Evolutionary conservation across 2,329 filamentous ascomycete species (phyloP).

Genomic region (Stemphylium lycopersici): DNA sequence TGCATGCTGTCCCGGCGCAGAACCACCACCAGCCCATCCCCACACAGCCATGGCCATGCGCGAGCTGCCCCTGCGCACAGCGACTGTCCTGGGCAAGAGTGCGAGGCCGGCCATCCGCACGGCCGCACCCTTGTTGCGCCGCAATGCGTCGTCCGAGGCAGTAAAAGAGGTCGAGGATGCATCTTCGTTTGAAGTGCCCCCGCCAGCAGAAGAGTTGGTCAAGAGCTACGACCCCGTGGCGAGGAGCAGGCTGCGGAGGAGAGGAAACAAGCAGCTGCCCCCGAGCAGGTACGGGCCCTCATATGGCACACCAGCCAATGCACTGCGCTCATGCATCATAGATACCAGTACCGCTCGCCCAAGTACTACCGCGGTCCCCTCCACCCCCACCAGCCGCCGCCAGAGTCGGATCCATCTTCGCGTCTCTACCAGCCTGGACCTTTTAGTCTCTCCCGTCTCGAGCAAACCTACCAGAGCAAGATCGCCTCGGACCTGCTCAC

Average conservation of each 20-base stretch:
- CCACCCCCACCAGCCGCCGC: slow-evolving; percentile 90
- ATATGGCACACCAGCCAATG: neutral
- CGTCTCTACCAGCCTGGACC: slow-evolving; percentile 89
- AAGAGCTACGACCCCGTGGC: slow-evolving; percentile 58
- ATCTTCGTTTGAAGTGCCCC: slow-evolving; percentile 53
- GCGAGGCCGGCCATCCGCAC: slow-evolving; percentile 30
- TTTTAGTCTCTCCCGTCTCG: slow-evolving; percentile 83
- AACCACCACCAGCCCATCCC: slow-evolving; percentile 19
- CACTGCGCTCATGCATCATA: slow-evolving; percentile 45
- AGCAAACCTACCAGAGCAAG: slow-evolving; percentile 88
- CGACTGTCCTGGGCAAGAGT: slow-evolving; percentile 32
- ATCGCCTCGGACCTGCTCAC: slow-evolving; percentile 87
- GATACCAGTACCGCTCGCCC: slow-evolving; percentile 93
- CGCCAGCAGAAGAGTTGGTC: slow-evolving; percentile 49
- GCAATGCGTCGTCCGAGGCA: slow-evolving; percentile 56
- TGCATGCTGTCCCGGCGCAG: slow-evolving; percentile 2
- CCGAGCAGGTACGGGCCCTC: slow-evolving; percentile 57
- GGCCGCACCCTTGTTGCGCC: slow-evolving; percentile 40
- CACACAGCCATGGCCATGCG: slow-evolving; percentile 45
- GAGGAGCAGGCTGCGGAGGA: slow-evolving; percentile 51
- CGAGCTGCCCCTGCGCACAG: slow-evolving; percentile 43
- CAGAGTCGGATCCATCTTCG: slow-evolving; percentile 82
- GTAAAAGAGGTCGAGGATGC: slow-evolving; percentile 55
- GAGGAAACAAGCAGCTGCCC: slow-evolving; percentile 54
- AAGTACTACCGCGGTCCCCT: slow-evolving; percentile 94